These are phyloP conservation scores for Glonium stellatum DNA, from an alignment of 495 filamentous ascomycete species.

Conservation along the genomic window DNA sequence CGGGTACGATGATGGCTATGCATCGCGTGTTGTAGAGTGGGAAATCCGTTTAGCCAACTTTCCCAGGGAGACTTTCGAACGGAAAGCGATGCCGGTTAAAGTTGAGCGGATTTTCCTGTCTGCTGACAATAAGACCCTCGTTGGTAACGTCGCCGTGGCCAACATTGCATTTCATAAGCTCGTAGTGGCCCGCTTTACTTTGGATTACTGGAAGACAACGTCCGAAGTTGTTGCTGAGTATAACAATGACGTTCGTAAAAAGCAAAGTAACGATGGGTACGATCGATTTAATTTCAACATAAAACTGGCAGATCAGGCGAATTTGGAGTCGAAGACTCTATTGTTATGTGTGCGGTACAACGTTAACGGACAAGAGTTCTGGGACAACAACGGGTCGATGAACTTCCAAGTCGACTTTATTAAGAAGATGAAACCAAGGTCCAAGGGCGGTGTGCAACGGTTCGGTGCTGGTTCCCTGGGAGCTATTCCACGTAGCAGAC, in stretches of 20 bases:
- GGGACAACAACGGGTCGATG: constrained; percentile 82
- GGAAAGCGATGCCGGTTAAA: constrained; percentile 58
- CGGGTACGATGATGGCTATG: constrained; percentile 44
- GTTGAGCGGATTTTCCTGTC: constrained; percentile 84
- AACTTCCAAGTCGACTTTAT: constrained; percentile 93
- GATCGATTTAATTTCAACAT: constrained; percentile 92
- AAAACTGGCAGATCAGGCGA: constrained; percentile 82
- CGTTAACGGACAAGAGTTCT: constrained; percentile 78
- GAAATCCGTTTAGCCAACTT: constrained; percentile 81
- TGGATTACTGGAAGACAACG: constrained; percentile 97
- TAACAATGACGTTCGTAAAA: constrained; percentile 66
- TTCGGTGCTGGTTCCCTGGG: constrained; percentile 48
- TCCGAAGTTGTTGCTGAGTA: constrained; percentile 89
- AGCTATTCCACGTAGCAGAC: constrained; percentile 71
- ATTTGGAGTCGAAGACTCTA: constrained; percentile 82
- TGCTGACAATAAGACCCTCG: constrained; percentile 70
- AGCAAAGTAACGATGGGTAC: constrained; percentile 58
- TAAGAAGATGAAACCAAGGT: constrained; percentile 61
- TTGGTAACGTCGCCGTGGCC: constrained; percentile 75
- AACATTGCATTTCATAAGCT: constrained; percentile 87
- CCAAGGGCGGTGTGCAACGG: constrained; percentile 37
- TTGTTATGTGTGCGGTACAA: constrained; percentile 87
- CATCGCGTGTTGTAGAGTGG: constrained; percentile 59
- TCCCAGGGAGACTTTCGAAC: constrained; percentile 58
- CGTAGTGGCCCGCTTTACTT: constrained; percentile 84